Evolutionary conservation across 2,329 filamentous ascomycete species (phyloP), one percentile per base, ranked within the genome.

Genomic region (Aspergillus udagawae): DNA sequence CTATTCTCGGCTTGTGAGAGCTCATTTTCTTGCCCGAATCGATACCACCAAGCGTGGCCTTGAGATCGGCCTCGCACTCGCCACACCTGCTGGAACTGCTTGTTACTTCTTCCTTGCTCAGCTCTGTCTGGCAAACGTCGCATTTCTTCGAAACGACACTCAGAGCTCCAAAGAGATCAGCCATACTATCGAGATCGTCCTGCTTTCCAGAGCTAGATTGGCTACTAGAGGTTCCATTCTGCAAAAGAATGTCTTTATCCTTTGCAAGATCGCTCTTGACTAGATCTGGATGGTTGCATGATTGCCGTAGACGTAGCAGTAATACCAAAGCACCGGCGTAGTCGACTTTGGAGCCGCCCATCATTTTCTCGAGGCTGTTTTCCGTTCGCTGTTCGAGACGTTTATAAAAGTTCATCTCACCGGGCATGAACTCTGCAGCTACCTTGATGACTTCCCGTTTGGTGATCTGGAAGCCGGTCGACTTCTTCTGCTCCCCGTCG

Each of bases 251-350:
- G 67, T 97, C 94, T 66, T 88, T 91, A 71, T 99, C 94, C 63
- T 90, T 90, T 55, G 88, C 88, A 56, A 97, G 80, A 68, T 95
- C 93, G 61, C 87, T 88, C 63, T 91, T 90, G 12, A 96, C 88
- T 49, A 99, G 81, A 63, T 91, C 88, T 0, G 92, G 92, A 71
- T 99, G 94, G 69, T 99, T 96, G 74, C 94, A 99, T 21, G 92
- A 90, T 73, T 99, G 94, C 58, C 94, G 84, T 59, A 99, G 80
- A 42, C 94, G 87, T 55, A 99, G 79, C n/a, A 99, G 83, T 59
- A 99, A 79, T 12, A 96, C 92, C 69, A 99, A 85, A 20, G 94
- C 94, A 66, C 92, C 95, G 57, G 95, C 93, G 70, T 97, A 97
- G 77, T 92, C 95, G 53, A 92, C 79, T 68, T 90, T 86, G 28